Evolutionary conservation across 2,329 filamentous ascomycete species (phyloP), one percentile per base, ranked within the genome.

Genomic region (Aspergillus transmontanensis): DNA sequence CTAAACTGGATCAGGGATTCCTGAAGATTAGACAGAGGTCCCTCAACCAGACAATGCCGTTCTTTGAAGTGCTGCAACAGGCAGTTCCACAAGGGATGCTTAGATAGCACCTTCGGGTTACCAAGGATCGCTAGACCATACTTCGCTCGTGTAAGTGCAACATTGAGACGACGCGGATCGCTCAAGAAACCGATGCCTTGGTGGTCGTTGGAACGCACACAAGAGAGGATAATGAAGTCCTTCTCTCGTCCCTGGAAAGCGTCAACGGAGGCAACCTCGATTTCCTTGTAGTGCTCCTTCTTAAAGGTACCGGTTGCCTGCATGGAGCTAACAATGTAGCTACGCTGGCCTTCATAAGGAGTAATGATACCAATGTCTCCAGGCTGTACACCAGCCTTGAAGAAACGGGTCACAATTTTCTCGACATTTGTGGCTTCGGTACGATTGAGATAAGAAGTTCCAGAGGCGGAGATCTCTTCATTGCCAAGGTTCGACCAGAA

Each of bases 281-380:
- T 94, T 74, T 98, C 94, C 81, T 98, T 98, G 84, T 99, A 99
- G 72, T 90, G 88, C 76, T 99, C 95, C 82, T 99, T 99, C 83
- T 96, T 97, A 84, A 96, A 97, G 0, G 92, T 96, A 58, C 95
- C 95, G 14, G 91, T 95, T 66, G 94, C 93, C 80, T 99, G 95
- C 94, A 99, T 98, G n/a, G 94, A 97, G 76, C 92, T 96, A 63
- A 99, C 95, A 68, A 99, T 94, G 77, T 97, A 99, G 80, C 94
- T 97, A 74, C 95, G 91, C 81, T 99, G 95, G 63, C 95, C 95
- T 81, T 99, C 95, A 78, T 99, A 99, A 60, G 95, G 95, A 19
- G 95, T 99, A 75, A 99, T 98, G 72, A 99, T 95, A 82, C 95
- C 95, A 75, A 99, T 98, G 69, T 94, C 93, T 57, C 86, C 85